Evolutionary conservation across 306 rosid genomes (phyloP), one percentile per base, ranked within the genome.

Genomic region (Pterocarpus santalinus): DNA sequence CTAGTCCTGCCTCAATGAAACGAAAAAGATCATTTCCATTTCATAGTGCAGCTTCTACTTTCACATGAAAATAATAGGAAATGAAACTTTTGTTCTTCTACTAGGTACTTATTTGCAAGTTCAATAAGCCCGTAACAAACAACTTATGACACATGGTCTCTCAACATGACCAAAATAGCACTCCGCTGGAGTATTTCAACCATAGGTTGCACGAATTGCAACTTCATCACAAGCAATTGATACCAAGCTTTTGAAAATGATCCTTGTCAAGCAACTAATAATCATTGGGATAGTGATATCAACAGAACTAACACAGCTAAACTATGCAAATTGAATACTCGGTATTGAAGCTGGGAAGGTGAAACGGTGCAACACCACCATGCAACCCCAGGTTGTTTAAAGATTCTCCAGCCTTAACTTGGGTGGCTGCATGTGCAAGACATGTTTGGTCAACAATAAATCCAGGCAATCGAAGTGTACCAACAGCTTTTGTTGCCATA

Each of bases 361-460:
- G 47, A 30, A 32, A 77, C n/a, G 28, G 28, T 61, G 13, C 56
- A 49, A 55, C 32, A 28, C 9, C 10, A 16, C 28, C 75, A 22
- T 51, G 43, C 9, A 7, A 3, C 41, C 17, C 77, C 83, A 58
- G 64, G 53, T 58, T 79, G 83, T 69, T 63, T 38, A 69, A 60
- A 58, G 77, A 79, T 79, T 79, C 77, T 79, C 72, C 34, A 60
- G 15, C 71, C 64, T 79, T 16, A 43, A 44, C 35, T 67, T 32
- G 61, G 76, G 55, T 57, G 52, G 64, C 55, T 15, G n/a, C 13
- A 44, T 41, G 13, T 10, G 7, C 10, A 69, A 32, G 6, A 34
- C 70, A 58, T 69, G 63, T 44, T 61, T 70, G 53, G 55, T 71
- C 51, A 80, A 38, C 41, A 53, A 17, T 35, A 35, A 36, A 60